phyloP scores from a whole-genome alignment of 2,329 filamentous ascomycete genomes.

The Penicillium psychrosexuale region DNA sequence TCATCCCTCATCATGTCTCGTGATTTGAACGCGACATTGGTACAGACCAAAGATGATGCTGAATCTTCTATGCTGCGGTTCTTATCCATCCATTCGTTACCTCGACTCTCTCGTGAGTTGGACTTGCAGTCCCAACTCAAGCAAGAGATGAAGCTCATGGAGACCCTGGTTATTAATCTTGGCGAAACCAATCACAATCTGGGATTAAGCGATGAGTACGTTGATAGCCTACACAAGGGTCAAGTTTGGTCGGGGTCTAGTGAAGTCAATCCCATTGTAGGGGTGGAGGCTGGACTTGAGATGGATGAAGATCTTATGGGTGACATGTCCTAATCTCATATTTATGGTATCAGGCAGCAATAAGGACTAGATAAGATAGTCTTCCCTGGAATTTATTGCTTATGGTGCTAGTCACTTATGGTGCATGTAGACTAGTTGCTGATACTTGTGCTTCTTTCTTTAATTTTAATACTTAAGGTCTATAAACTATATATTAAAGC shows the following conservation, averaged over 20 bases:
- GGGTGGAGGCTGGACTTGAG: constrained; percentile 22
- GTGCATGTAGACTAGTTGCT: neutral
- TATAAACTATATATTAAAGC: too few species aligned
- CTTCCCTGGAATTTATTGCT: neutral
- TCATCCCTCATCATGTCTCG: constrained; percentile 49
- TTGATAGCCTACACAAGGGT: constrained; percentile 51
- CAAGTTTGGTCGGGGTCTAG: constrained; percentile 36
- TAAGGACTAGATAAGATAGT: neutral
- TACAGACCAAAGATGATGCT: constrained; percentile 40
- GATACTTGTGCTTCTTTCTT: neutral
- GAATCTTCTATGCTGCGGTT: constrained; percentile 54
- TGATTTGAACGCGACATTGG: constrained; percentile 52
- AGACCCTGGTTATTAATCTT: constrained; percentile 51
- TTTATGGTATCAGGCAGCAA: too few species aligned
- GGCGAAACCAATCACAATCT: constrained; percentile 55
- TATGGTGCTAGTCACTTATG: neutral
- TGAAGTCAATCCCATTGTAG: constrained; percentile 14
- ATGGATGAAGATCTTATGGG: constrained; percentile 44
- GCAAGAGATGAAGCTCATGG: constrained; percentile 50
- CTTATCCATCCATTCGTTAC: constrained; percentile 33
- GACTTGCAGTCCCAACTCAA: constrained; percentile 44
- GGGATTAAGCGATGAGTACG: constrained; percentile 57
- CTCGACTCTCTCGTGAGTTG: constrained; percentile 37
- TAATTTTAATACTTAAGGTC: too few species aligned
- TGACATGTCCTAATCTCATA: constrained; percentile 25